Base-by-base conservation (phyloP, 768 basidiomycete genomes). In the Leccinum broughii region DNA sequence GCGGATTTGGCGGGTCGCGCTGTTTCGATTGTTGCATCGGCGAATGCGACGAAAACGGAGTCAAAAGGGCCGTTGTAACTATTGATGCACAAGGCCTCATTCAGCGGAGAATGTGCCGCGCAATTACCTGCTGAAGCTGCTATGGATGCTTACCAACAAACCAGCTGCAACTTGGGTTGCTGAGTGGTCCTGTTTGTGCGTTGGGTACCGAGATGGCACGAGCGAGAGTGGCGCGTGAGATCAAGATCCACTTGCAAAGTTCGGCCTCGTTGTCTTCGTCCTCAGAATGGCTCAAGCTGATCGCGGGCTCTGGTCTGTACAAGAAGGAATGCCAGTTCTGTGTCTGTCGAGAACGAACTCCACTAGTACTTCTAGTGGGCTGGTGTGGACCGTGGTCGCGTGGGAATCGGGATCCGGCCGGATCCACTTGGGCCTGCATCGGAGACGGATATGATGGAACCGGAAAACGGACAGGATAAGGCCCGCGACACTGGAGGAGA, bases 111-210 rank as follows among this genome's bases (percentile, higher is more conserved):
- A 70, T 64, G 46, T 66, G 7, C 72, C 65, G 30, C 81, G 87
- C 56, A 89, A 83, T 74, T 86, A 83, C 62, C 66, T 84, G 32
- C 80, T 94, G 26, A 91, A 85, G 0, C 65, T 83, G 0, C 76
- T 93, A 1, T 86, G 90, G 24, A 78, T 91, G 67, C 73, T 91
- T 8, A 77, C 86, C 41, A 95, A 94, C 67, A 35, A 35, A 35
- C 44, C 48, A 6, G n/a, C 7, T 46, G 37, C 4, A n/a, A 35
- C 34, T 13, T 34, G 10, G 32, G 32, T 10, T 11, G 3, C 10
- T 34, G 11, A 34, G 32, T 26, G 32, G 4, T 34, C 0, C 4
- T 34, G 32, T 34, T 35, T 35, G 34, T 11, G 34, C 34, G 8
- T 14, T 14, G 34, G 11, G 34, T 35, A 11, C 11, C 49, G 14